Evolutionary conservation across 2,329 filamentous ascomycete species (phyloP).

Genomic region (Sordariomycetes sp.): DNA sequence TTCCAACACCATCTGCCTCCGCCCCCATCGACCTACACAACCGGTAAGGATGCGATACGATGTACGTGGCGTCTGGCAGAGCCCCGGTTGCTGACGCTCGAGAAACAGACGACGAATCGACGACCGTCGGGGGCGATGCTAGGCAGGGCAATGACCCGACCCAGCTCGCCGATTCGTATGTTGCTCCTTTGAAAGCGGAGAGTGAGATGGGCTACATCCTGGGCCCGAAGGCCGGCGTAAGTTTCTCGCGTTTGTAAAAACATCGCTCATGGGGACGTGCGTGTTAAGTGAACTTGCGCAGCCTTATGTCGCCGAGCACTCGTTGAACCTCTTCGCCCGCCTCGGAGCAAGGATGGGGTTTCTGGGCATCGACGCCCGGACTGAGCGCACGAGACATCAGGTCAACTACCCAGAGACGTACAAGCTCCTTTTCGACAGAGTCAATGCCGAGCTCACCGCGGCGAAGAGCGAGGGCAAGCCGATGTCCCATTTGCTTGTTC

Average conservation of each 20-base stretch:
- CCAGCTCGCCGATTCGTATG: conserved; percentile 66
- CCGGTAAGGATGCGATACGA: conserved; percentile 32
- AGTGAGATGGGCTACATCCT: conserved; percentile 59
- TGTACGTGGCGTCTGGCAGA: not conserved
- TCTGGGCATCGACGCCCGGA: conserved; percentile 83
- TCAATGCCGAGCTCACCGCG: conserved; percentile 61
- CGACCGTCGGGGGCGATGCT: conserved; percentile 49
- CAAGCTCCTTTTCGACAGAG: conserved; percentile 67
- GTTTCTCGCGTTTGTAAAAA: conserved; percentile 25
- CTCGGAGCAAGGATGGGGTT: conserved; percentile 78
- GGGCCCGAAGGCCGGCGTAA: conserved; percentile 61
- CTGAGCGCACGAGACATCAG: conserved; percentile 87
- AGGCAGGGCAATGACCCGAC: conserved; percentile 16
- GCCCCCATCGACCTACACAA: conserved; percentile 76
- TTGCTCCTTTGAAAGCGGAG: conserved; percentile 45
- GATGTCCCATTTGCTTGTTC: conserved; percentile 77
- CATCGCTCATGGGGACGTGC: not conserved
- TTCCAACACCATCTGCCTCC: conserved; percentile 93
- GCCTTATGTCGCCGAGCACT: conserved; percentile 83
- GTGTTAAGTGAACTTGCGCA: conserved; percentile 36
- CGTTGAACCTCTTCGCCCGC: conserved; percentile 75
- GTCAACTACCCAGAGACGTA: conserved; percentile 93
- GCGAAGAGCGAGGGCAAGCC: conserved; percentile 59
- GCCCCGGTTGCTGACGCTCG: not conserved
- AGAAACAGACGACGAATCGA: conserved; percentile 7